These are phyloP conservation scores for Colletotrichum sp. DNA, from an alignment of 2,329 filamentous ascomycete species.

Conservation along the genomic window DNA sequence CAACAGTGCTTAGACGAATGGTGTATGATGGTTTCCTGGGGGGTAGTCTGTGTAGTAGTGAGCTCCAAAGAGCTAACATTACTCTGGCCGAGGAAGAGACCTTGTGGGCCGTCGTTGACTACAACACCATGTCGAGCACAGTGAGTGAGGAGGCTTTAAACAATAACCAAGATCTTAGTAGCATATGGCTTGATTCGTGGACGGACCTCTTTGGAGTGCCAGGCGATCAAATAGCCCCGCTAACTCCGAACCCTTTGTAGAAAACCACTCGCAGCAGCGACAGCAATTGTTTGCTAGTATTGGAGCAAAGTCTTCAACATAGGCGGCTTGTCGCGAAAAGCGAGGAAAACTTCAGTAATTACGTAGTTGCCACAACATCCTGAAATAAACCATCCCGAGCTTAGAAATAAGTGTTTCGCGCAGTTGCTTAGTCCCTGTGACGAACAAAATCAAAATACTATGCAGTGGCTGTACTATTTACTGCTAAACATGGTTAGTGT, in stretches of 20 bases:
- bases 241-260: neutral
- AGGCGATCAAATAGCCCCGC: neutral
- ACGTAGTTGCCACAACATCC: accelerated
- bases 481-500: neutral
- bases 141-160: neutral
- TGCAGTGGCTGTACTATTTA: neutral
- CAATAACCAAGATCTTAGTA: neutral
- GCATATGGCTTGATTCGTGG: neutral
- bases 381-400: neutral
- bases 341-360: neutral
- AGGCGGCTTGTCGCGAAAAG: neutral
- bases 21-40: neutral
- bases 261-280: neutral
- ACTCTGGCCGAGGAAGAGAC: neutral
- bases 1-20: neutral
- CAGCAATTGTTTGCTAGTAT: neutral
- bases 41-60: neutral
- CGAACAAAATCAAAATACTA: neutral
- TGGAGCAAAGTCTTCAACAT: neutral
- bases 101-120: neutral
- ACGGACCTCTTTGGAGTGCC: neutral
- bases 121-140: neutral
- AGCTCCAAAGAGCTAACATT: neutral
- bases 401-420: accelerated
- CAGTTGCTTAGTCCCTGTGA: neutral